Conservation (phyloP, 148 eudicot genomes). For the Amaranthus hypochondriacus region DNA sequence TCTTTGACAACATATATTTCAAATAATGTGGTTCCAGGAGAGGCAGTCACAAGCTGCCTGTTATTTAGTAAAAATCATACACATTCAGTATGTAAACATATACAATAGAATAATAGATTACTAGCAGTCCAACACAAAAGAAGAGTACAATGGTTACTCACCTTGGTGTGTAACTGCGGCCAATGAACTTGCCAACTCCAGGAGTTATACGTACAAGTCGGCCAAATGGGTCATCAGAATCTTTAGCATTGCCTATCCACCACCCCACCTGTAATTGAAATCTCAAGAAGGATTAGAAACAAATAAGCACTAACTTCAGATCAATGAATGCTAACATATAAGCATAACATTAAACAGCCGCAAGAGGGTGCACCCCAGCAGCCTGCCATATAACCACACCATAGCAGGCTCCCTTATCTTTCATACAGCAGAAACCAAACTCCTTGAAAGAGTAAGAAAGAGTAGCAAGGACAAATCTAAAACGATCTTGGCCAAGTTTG, state of each 20-base stretch:
- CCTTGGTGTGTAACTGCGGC: conserved; percentile 85
- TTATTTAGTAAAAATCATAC: conserved; percentile 3
- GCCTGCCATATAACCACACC: background rate
- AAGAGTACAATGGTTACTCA: conserved; percentile 17
- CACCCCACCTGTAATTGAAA: conserved; percentile 69
- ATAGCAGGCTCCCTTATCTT: background rate
- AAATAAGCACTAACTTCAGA: background rate
- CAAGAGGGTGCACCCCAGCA: background rate
- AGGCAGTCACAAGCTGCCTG: conserved; percentile 85
- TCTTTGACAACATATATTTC: conserved; percentile 84
- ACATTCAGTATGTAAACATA: conserved; percentile 5
- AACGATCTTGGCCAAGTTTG: background rate
- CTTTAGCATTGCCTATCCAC: conserved; percentile 95
- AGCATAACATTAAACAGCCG: background rate
- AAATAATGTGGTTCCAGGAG: conserved; percentile 89
- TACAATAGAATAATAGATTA: background rate
- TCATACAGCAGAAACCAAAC: too few species aligned
- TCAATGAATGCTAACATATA: background rate
- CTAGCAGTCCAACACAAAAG: background rate
- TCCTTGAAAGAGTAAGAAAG: background rate
- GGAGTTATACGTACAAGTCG: conserved; percentile 75
- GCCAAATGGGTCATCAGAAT: conserved; percentile 90
- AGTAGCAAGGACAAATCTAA: background rate
- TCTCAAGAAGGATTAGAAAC: background rate
- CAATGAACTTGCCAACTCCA: conserved; percentile 89